Conservation (phyloP, 148 eudicot genomes). For the Mesembryanthemum crystallinum region DNA sequence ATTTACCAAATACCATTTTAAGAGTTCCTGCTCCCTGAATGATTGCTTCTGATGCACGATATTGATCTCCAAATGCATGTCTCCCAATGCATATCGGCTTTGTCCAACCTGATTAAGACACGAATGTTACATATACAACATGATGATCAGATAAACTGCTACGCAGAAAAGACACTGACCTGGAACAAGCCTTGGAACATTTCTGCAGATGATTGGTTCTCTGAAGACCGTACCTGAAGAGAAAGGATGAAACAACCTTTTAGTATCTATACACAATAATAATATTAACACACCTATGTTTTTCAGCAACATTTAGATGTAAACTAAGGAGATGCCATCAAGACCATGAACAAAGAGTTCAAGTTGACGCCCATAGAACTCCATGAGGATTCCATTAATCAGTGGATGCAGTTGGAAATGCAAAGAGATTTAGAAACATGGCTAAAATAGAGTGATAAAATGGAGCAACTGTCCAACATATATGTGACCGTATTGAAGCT, state of each 20-base stretch:
- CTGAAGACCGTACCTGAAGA: slow-evolving; percentile 84
- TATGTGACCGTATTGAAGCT: not conserved
- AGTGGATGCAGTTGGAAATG: not conserved
- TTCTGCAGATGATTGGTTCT: slow-evolving; percentile 89
- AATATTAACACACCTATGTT: no score
- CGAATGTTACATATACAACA: not conserved
- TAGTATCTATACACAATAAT: not conserved
- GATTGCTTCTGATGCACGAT: slow-evolving; percentile 78
- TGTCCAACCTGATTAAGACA: slow-evolving; percentile 53
- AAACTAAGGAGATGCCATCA: not conserved
- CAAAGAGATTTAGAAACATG: not conserved
- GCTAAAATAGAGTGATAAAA: not conserved
- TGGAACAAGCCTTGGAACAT: slow-evolving; percentile 80
- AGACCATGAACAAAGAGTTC: not conserved
- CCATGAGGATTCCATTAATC: not conserved
- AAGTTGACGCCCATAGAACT: not conserved
- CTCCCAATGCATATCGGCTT: slow-evolving; percentile 95
- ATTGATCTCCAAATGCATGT: slow-evolving; percentile 97
- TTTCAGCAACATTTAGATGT: not conserved
- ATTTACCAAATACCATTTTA: slow-evolving; percentile 78
- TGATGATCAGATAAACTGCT: not conserved
- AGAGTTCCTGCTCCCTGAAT: slow-evolving; percentile 87
- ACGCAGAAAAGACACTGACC: slow-evolving; percentile 8
- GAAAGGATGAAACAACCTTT: not conserved
- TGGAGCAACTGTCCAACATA: not conserved